Percentiles rank a stretch among this genome's conserved stretches.
Conservation (phyloP, 148 eudicot genomes). For the Spergularia marina region DNA sequence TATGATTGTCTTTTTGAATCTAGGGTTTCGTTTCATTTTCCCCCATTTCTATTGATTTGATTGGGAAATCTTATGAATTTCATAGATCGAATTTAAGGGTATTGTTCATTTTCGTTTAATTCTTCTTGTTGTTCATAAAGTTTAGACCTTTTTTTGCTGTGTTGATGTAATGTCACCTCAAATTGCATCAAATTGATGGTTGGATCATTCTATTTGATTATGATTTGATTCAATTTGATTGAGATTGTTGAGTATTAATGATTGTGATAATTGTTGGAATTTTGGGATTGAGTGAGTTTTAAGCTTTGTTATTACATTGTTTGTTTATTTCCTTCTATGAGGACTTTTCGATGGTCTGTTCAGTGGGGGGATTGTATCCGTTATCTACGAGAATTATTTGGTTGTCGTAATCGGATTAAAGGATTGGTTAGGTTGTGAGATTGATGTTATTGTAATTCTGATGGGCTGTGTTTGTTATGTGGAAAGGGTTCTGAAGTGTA, state of each 20-base stretch:
- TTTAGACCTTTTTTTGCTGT: background rate
- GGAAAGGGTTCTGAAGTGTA: background rate
- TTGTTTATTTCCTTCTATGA: too few relatives aligned
- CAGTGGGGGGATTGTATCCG: background rate
- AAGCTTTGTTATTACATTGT: too few relatives aligned
- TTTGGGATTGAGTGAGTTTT: too few relatives aligned
- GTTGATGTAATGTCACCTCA: background rate
- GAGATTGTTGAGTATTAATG: background rate
- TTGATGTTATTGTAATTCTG: background rate
- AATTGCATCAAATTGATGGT: background rate
- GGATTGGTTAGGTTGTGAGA: background rate
- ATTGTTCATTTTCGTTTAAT: background rate
- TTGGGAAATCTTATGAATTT: background rate
- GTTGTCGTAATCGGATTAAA: background rate
- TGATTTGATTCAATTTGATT: background rate
- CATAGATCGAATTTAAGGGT: slow-evolving; percentile 18
- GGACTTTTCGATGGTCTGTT: background rate
- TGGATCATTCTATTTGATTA: background rate
- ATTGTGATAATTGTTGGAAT: background rate
- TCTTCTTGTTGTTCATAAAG: background rate
- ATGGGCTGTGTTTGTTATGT: background rate
- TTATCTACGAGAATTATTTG: background rate
- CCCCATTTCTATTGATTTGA: background rate
- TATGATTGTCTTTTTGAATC: slow-evolving; percentile 5
- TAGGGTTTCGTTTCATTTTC: slow-evolving; percentile 18